Conservation (phyloP, 306 rosid genomes). For the Acacia confusa region DNA sequence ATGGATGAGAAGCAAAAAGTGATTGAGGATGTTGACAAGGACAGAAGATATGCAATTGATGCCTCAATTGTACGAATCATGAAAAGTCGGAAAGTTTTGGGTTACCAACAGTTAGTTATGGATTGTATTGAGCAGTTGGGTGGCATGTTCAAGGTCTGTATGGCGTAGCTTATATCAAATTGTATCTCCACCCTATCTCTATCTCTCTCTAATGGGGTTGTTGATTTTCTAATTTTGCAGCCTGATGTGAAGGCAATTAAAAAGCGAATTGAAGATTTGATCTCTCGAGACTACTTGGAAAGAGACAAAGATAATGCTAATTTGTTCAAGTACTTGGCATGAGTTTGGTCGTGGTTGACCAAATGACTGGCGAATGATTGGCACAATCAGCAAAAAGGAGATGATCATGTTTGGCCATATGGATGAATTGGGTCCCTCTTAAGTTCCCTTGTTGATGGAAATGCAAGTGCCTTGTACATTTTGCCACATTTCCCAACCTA, state of each 20-base stretch:
- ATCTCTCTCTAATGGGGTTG: background rate
- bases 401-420: constrained; percentile 30
- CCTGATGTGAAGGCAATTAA: constrained; percentile 91
- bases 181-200: background rate
- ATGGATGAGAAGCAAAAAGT: constrained; percentile 93
- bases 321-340: constrained; percentile 81
- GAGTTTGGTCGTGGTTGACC: constrained; percentile 38
- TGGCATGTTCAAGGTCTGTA: constrained; percentile 77
- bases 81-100: constrained; percentile 78
- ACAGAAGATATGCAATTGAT: constrained; percentile 89
- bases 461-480: too few species aligned
- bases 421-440: too few species aligned
- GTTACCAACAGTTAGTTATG: constrained; percentile 76
- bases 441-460: too few species aligned
- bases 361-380: constrained; percentile 30
- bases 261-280: constrained; percentile 86
- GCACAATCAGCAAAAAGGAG: constrained; percentile 10
- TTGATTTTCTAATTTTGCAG: constrained; percentile 44
- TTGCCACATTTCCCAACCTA: too few species aligned
- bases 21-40: constrained; percentile 89
- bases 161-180: background rate
- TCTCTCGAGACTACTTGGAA: constrained; percentile 90
- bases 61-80: constrained; percentile 88
- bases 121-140: constrained; percentile 90
- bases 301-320: constrained; percentile 86